phyloP scores from a whole-genome alignment of 306 rosid genomes.

The Castanea sativa region DNA sequence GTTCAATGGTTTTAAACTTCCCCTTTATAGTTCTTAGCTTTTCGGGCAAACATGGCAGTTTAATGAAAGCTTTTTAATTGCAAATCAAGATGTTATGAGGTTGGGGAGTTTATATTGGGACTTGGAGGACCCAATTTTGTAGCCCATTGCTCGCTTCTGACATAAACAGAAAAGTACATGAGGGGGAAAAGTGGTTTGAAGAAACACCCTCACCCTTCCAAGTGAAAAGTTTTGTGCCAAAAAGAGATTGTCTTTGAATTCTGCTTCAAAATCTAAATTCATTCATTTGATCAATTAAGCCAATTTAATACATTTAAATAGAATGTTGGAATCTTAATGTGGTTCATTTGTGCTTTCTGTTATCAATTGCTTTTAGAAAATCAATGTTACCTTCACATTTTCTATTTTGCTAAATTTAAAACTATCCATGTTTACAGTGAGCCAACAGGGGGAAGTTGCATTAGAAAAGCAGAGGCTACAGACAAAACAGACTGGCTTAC shows the following conservation, averaged over 20 bases:
- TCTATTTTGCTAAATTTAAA: constrained; percentile 18
- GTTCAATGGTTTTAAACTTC: not conserved
- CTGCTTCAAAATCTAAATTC: not conserved
- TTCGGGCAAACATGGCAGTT: not conserved
- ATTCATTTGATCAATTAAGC: not conserved
- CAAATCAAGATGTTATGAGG: not conserved
- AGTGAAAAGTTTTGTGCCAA: not conserved
- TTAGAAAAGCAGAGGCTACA: constrained; percentile 46
- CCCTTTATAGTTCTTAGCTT: not conserved
- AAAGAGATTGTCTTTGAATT: not conserved
- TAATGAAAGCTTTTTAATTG: not conserved
- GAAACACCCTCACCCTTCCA: not conserved
- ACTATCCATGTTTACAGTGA: constrained; percentile 54
- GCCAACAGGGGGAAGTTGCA: constrained; percentile 71
- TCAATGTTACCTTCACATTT: constrained; percentile 6
- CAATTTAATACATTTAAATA: not conserved
- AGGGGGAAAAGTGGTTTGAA: not conserved
- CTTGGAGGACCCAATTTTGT: not conserved
- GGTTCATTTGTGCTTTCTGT: not conserved
- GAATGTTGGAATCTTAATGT: not conserved
- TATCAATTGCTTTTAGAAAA: constrained; percentile 1
- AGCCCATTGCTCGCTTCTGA: not conserved
- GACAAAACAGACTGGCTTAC: constrained; percentile 82
- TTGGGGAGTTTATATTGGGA: not conserved
- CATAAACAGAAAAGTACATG: not conserved